A percentile compares a stretch with the other conserved stretches of the same genome.
Conservation (phyloP, 371 early-diverging fungal genomes). For the Mortierella sp. region DNA sequence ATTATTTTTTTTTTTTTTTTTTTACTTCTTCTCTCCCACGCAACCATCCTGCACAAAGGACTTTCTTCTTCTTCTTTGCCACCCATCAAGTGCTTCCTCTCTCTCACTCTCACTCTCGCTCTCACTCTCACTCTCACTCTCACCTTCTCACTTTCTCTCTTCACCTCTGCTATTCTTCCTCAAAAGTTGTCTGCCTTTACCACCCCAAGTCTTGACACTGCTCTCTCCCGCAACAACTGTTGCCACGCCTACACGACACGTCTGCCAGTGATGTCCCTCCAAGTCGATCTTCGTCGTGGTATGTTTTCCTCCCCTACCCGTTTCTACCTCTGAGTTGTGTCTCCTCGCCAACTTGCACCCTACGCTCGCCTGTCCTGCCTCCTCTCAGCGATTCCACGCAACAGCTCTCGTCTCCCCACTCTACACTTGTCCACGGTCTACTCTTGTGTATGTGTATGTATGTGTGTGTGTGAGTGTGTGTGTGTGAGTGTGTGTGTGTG, state of each 20-base stretch:
- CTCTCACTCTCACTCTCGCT: constrained; percentile 1
- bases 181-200: not conserved
- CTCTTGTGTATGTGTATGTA: too few relatives aligned
- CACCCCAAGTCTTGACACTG: not conserved
- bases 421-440: too few relatives aligned
- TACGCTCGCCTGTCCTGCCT: too few relatives aligned
- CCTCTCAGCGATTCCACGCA: too few relatives aligned
- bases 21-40: not conserved
- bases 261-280: constrained; percentile 18
- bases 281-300: constrained; percentile 36
- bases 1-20: not conserved
- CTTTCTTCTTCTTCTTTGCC: not conserved
- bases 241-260: not conserved
- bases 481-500: too few relatives aligned
- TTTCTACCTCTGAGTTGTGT: too few relatives aligned
- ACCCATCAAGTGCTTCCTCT: not conserved
- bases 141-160: not conserved
- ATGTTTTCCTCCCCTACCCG: not conserved
- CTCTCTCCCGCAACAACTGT: not conserved
- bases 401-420: too few relatives aligned
- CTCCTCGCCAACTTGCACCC: too few relatives aligned
- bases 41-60: too few relatives aligned
- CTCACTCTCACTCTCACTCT: not conserved
- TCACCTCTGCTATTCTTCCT: not conserved
- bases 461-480: too few relatives aligned